Base-by-base conservation (phyloP, 1,284 basidiomycete species). In the Caloboletus inedulis region DNA sequence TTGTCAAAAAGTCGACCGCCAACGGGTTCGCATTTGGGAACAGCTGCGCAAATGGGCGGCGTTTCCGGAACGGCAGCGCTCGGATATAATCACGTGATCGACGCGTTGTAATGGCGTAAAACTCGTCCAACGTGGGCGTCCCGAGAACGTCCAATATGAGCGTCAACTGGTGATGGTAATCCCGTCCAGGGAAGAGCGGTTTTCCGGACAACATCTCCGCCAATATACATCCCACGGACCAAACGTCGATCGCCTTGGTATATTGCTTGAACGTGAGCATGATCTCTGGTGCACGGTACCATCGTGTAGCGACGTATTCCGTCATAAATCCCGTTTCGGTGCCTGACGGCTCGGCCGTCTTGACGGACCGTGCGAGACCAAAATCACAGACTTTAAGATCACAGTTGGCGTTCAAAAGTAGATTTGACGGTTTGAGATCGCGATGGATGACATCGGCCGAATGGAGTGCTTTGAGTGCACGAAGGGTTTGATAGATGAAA, bases 181-280 rank as follows among this genome's bases (percentile, higher is more conserved):
- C 95, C 19, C 94, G 84, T 14, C 96, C 95, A 0, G 95, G 96
- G 78, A 98, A 98, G 16, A 98, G 79, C 0, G 95, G 94, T 63
- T 94, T 90, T 21, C 94, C 91, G 3, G 85, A 89, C 7, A 98
- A 77, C 94, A 98, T 98, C 75, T 98, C 95, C 2, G 94, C 96
- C 30, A 98, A 80, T 68, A 98, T 97, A 69, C 95, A 98, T 7
- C 95, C 95, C 27, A 98, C 91, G 10, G 92, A 94, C 95, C 95
- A 97, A 16, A 95, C 82, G 63, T 94, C 92, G 63, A 95, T 94
- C 29, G 91, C 90, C 74, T 94, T 94, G 52, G 92, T 94, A 74
- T 97, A 97, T 72, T 94, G 90, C 69, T 94, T 93, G 77, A 97
- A 96, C 3, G 93, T 95, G 53, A 97, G 78, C 94, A 97, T 96